Conservation (phyloP, 1,139 yeast species). For the Geotrichum citri-aurantii region DNA sequence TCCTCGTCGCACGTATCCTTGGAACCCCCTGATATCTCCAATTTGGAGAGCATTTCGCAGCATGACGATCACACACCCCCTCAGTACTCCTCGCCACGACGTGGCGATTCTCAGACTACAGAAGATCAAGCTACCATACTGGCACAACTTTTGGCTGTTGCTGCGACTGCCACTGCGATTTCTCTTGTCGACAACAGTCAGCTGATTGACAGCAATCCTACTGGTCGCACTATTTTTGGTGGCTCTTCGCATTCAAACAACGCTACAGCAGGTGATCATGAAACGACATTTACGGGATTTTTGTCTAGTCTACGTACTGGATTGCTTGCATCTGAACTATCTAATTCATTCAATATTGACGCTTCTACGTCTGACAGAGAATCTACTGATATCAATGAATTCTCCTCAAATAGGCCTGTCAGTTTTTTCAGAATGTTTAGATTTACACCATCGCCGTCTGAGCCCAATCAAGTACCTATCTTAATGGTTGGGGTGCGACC, state of each 20-base stretch:
- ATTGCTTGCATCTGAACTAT: constrained; percentile 37
- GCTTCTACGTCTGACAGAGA: constrained; percentile 9
- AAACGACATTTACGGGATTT: constrained; percentile 38
- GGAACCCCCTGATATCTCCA: not conserved
- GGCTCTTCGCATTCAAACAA: constrained; percentile 1
- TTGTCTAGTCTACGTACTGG: constrained; percentile 39
- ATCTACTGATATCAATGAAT: not conserved
- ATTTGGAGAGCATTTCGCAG: not conserved
- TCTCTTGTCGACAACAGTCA: constrained; percentile 34
- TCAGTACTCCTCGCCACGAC: not conserved
- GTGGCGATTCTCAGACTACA: not conserved
- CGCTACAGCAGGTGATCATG: constrained; percentile 6
- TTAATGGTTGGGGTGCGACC: constrained; percentile 52
- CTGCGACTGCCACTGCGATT: constrained; percentile 44
- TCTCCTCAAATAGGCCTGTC: constrained; percentile 22
- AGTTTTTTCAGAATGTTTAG: constrained; percentile 52
- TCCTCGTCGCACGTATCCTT: not conserved
- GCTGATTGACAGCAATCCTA: not conserved
- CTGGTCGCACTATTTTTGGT: constrained; percentile 3
- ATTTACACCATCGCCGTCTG: constrained; percentile 29
- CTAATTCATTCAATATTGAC: constrained; percentile 19
- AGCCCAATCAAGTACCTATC: constrained; percentile 42
- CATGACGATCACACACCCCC: not conserved
- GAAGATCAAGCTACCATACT: constrained; percentile 42
- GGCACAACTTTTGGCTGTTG: constrained; percentile 42